Base-by-base conservation (phyloP, 371 early-diverging fungal genomes). In the Rhizopus microsporus region DNA sequence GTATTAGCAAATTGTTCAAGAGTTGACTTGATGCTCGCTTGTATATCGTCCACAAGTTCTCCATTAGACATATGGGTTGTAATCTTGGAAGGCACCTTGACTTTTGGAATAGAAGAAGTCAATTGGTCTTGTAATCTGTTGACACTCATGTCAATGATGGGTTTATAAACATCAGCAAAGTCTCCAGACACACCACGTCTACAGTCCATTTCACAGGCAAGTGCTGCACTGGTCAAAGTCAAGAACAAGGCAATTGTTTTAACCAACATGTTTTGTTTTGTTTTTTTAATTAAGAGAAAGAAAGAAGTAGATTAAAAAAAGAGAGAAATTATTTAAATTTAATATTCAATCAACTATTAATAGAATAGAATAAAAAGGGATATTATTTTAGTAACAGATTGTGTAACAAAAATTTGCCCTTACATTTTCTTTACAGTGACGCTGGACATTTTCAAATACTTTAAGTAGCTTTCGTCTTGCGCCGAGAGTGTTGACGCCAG, bases 381-480 rank as follows among this genome's bases (percentile, higher is more conserved):
- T 30, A 16, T 23, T 31, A 32, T 40, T 49, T 38, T 4, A 33
- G 33, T 23, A 23, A 6, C 4, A 7, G 43, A 12, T 10, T 15
- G 44, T n/a, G 6, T 46, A 9, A 16, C 33, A 2, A 30, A 10
- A 40, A 17, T 30, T 9, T 10, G n/a, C 4, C 54, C 75, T 73
- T 67, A 75, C 77, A 46, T 77, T 68, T 43, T 76, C 71, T 12
- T 66, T 57, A 53, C 80, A 80, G 47, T 80, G 72, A 16, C 60
- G 63, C 39, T 84, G 80, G 35, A 98, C 90, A 44, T 89, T 80
- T 68, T 95, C 96, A 82, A 98, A 98, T 23, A 95, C 95, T 75
- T 95, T 96, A 51, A 96, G 70, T 80, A 98, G 83, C 68, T 98
- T 98, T 59, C 94, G 80, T 51, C 98, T 85, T 8, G 97, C 98